phyloP scores from a whole-genome alignment of 495 filamentous ascomycete species.

The Hypoxylon crocopeplum region DNA sequence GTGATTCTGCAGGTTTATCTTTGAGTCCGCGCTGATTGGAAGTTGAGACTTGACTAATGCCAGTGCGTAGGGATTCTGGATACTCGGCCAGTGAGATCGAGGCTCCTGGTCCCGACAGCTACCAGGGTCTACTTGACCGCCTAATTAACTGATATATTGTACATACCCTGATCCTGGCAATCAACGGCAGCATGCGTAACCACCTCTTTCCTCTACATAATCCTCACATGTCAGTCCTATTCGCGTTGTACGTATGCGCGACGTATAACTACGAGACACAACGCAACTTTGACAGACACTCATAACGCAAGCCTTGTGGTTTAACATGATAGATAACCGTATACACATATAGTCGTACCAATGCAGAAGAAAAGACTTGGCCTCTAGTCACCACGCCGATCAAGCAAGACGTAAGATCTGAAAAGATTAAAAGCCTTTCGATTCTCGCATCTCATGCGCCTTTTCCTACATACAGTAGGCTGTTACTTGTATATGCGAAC shows the following conservation, averaged over 20 bases:
- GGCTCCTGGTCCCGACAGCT: constrained; percentile 12
- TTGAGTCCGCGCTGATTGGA: constrained; percentile 38
- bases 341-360: neutral
- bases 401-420: constrained; percentile 34
- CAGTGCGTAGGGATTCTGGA: constrained; percentile 27
- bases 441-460: neutral
- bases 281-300: neutral
- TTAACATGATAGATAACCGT: constrained; percentile 15
- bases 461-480: neutral
- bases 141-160: constrained; percentile 26
- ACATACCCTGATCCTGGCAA: too few relatives aligned
- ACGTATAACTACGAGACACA: too few relatives aligned
- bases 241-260: too few relatives aligned
- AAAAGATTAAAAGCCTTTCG: constrained; percentile 22
- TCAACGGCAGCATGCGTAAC: too few relatives aligned
- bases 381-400: constrained; percentile 16
- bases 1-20: constrained; percentile 44
- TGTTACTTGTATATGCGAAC: neutral
- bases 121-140: constrained; percentile 26
- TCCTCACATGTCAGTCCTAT: too few relatives aligned
- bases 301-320: constrained; percentile 17
- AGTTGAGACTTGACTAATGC: constrained; percentile 24
- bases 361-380: too few relatives aligned
- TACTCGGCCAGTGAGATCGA: constrained; percentile 18
- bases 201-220: too few relatives aligned